Base-by-base conservation (phyloP, 2,329 filamentous ascomycete species). In the Capronia epimyces region DNA sequence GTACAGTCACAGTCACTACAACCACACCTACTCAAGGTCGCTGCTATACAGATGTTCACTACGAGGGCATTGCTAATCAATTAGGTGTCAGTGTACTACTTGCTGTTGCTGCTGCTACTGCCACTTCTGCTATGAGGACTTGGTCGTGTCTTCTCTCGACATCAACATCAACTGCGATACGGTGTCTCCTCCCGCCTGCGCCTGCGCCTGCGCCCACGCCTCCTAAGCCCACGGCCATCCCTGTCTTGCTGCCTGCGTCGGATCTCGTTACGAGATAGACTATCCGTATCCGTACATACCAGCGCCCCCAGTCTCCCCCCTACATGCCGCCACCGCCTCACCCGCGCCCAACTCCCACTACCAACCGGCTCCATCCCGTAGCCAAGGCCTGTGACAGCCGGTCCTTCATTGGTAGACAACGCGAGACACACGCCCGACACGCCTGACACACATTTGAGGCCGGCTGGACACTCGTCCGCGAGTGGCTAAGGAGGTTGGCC, bases 351-450 rank as follows among this genome's bases (percentile, higher is more conserved):
- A 37, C 16, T 37, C 5, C 34, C 15, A 37, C 15, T 37, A 7
- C 7, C 18, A 37, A 29, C 13, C 27, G 18, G 34, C 15, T 20
- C 34, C 34, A 37, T 37, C 39, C 22, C 39, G 20, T 25, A n/a
- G 39, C 39, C 39, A 42, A 42, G 39, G 12, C 22, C 12, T 15
- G 25, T 25, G 10, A 15, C 43, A 20, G 43, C 15, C 27, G n/a
- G 18, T 31, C 25, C 34, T 43, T 27, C 31, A 49, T 53, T 49
- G 45, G 50, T 16, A 32, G 41, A 45, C 31, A 20, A 20, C 21
- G 44, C 46, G 48, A 55, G 55, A 57, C 55, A 57, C 41, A 47
- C 51, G 52, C 52, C 55, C 50, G 49, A 57, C 55, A 52, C 49
- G 55, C 52, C 51, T 54, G 48, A 57, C 49, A 57, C 54, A 57